Evolutionary conservation across 352 stramenopile species (phyloP).

Genomic region (Aphanomyces stellatus): DNA sequence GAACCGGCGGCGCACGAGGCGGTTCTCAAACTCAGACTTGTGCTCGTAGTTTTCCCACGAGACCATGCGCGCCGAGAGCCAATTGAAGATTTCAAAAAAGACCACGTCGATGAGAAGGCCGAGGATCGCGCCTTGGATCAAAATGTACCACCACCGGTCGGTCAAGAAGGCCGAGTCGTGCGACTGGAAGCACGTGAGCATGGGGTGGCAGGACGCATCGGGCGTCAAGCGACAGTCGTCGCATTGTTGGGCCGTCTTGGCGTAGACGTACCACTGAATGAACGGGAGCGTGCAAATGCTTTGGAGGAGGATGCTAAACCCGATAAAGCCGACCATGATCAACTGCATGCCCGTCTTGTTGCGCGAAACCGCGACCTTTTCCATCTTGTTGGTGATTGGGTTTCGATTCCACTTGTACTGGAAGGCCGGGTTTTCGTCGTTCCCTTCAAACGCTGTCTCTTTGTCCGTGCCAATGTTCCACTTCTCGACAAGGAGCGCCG

Average conservation of each 20-base stretch:
- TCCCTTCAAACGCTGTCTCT: slow-evolving; percentile 82
- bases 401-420: slow-evolving; percentile 84
- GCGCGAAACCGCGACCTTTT: slow-evolving; percentile 75
- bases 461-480: slow-evolving; percentile 67
- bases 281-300: slow-evolving; percentile 78
- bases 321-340: slow-evolving; percentile 80
- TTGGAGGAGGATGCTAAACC: slow-evolving; percentile 64
- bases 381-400: slow-evolving; percentile 80
- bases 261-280: slow-evolving; percentile 86
- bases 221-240: slow-evolving; percentile 35
- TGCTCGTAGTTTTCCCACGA: slow-evolving; percentile 80
- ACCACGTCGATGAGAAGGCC: slow-evolving; percentile 84
- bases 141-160: slow-evolving; percentile 84
- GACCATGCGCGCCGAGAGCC: slow-evolving; percentile 81
- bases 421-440: slow-evolving; percentile 79
- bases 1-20: slow-evolving; percentile 77
- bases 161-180: slow-evolving; percentile 61
- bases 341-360: slow-evolving; percentile 81
- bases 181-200: slow-evolving; percentile 76
- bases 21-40: slow-evolving; percentile 83
- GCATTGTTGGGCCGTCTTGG: slow-evolving; percentile 75
- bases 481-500: slow-evolving; percentile 79
- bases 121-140: slow-evolving; percentile 73
- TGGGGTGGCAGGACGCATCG: slow-evolving; percentile 53
- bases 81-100: slow-evolving; percentile 86